phyloP scores from a whole-genome alignment of 768 basidiomycete species.

The Rhodotorula babjevae region DNA sequence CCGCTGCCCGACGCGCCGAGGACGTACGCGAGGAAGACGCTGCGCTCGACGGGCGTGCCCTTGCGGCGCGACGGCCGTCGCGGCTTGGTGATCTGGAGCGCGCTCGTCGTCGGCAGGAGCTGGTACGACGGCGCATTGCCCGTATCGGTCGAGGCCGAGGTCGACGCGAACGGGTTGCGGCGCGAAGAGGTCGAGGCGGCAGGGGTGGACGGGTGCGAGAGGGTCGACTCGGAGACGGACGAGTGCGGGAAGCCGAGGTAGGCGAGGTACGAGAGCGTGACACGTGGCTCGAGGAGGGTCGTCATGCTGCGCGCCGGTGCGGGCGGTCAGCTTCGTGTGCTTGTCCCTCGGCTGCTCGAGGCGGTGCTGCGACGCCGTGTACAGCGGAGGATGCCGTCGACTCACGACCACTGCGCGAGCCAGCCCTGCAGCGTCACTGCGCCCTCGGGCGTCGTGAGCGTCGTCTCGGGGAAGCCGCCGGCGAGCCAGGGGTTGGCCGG shows the following conservation, averaged over 20 bases:
- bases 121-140: slow-evolving; percentile 39
- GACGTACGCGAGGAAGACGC: slow-evolving; percentile 81
- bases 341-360: too few species aligned
- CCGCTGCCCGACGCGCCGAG: slow-evolving; percentile 94
- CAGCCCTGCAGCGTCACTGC: slow-evolving; percentile 95
- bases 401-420: slow-evolving; percentile 96
- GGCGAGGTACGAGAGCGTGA: slow-evolving; percentile 87
- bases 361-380: too few species aligned
- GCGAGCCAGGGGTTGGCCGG: slow-evolving; percentile 94
- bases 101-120: slow-evolving; percentile 57
- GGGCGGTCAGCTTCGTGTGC: not conserved
- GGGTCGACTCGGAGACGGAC: slow-evolving; percentile 45
- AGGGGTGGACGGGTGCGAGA: not conserved
- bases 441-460: slow-evolving; percentile 71
- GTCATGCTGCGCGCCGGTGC: slow-evolving; percentile 68
- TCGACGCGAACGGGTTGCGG: not conserved
- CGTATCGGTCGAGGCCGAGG: not conserved
- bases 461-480: slow-evolving; percentile 83
- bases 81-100: slow-evolving; percentile 76
- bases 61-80: slow-evolving; percentile 78
- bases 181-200: not conserved
- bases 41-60: slow-evolving; percentile 64
- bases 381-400: too few species aligned
- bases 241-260: slow-evolving; percentile 84
- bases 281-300: slow-evolving; percentile 86